Base-by-base conservation (phyloP, 805 yeast genomes). In the Myxozyma sirexii region DNA sequence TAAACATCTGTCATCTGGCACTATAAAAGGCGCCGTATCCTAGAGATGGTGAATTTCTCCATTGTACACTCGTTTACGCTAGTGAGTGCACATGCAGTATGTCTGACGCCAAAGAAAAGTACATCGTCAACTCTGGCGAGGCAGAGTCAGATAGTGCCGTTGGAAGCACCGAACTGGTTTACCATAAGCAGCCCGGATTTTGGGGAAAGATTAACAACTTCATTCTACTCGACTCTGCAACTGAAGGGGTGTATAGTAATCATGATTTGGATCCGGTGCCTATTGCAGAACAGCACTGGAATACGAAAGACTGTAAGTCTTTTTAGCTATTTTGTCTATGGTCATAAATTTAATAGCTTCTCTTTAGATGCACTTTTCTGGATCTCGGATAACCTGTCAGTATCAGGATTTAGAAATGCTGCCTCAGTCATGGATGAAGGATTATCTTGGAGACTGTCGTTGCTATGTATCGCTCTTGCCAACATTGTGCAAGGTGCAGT, bases 371-470 rank as follows among this genome's bases (percentile, higher is more conserved):
- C 77, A 21, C 60, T 62, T 33, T 68, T 64, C 24, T 68, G 70
- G 71, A 54, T 57, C 19, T 59, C 67, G 4, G 68, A 66, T 33
- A 59, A 62, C 21, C 59, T 76, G 19, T 73, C 77, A 2, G 75
- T 78, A 61, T 69, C 79, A 2, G 75, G 80, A 37, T 75, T 79
- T 79, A 72, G 76, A 41, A 69, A 76, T 1, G 82, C 80, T 15
- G 70, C 79, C 7, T 71, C 83, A 0, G 63, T 81, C 38, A 63
- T 80, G 57, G 67, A 78, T 0, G 67, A 78, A 23, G 84, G 84
- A 0, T 67, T 79, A 4, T 73, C 75, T 33, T 79, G 79, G n/a
- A 72, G 77, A 65, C 73, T 79, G 56, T 69, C 81, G 1, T 77
- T 81, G 77, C 77, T 79, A 1, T 71, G 74, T 19, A 72, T 78